These are phyloP conservation scores for Heterobasidion parviporum DNA, from an alignment of 1,284 basidiomycete species.

Conservation along the genomic window DNA sequence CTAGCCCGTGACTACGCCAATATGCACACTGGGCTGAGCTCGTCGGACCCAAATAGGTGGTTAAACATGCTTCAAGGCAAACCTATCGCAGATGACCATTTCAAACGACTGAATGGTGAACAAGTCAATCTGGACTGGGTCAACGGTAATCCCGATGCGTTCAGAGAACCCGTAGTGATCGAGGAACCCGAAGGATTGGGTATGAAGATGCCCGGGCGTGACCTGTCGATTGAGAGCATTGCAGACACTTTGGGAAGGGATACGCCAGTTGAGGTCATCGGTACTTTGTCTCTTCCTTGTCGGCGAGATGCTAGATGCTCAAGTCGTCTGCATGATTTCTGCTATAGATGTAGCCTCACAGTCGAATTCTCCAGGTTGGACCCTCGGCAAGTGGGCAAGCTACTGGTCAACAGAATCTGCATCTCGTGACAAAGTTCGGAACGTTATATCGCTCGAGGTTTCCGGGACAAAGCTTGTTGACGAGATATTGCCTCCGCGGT, in stretches of 20 bases:
- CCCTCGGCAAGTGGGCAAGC: conserved; percentile 82
- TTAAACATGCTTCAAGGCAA: conserved; percentile 59
- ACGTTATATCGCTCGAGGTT: conserved; percentile 31
- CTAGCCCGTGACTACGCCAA: conserved; percentile 70
- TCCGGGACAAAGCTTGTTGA: conserved; percentile 34
- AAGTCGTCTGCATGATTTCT: conserved; percentile 2
- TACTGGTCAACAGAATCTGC: conserved; percentile 69
- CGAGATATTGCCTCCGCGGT: conserved; percentile 71
- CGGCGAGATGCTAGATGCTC: no score
- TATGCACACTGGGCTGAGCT: conserved; percentile 48
- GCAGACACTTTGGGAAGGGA: conserved; percentile 74
- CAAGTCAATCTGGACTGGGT: conserved; percentile 69
- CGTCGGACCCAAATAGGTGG: conserved; percentile 62
- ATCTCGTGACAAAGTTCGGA: conserved; percentile 66
- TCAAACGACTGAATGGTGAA: conserved; percentile 57
- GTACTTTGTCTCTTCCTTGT: conserved; percentile 27
- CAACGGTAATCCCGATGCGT: conserved; percentile 54
- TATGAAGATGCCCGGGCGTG: conserved; percentile 73
- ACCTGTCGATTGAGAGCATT: conserved; percentile 72
- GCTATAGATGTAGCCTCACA: conserved; percentile 74
- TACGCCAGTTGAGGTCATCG: conserved; percentile 82
- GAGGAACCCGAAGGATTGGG: conserved; percentile 71
- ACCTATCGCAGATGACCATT: conserved; percentile 48
- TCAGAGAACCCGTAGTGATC: conserved; percentile 73
- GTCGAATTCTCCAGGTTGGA: conserved; percentile 79